These are phyloP conservation scores for Backusella luteola DNA, from an alignment of 192 early-diverging fungal genomes.

Conservation along the genomic window DNA sequence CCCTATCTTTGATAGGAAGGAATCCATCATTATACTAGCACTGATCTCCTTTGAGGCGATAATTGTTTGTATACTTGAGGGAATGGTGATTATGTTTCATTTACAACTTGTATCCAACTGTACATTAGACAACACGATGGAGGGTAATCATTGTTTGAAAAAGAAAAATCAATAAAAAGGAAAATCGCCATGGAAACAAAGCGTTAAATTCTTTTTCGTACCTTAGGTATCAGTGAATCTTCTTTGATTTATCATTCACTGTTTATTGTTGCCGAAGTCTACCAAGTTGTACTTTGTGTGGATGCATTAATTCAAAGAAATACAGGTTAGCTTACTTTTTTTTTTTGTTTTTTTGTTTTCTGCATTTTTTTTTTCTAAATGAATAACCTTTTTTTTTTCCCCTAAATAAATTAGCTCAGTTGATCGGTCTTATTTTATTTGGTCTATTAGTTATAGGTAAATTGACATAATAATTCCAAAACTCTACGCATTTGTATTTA, in stretches of 20 bases:
- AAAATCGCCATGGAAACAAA: neutral
- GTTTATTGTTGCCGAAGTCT: slow-evolving; percentile 36
- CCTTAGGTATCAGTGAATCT: slow-evolving; percentile 35
- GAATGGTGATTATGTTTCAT: slow-evolving; percentile 29
- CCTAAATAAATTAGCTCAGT: slow-evolving; percentile 20
- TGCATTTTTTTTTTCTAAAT: neutral
- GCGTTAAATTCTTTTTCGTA: neutral
- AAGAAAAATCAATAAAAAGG: neutral
- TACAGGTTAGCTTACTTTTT: slow-evolving; percentile 24
- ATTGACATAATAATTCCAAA: neutral
- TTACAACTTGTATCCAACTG: slow-evolving; percentile 33
- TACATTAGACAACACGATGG: neutral
- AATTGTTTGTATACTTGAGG: slow-evolving; percentile 29
- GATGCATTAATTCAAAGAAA: slow-evolving; percentile 39
- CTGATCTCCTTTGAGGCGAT: slow-evolving; percentile 28
- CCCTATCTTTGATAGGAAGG: slow-evolving; percentile 22
- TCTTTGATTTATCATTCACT: slow-evolving; percentile 41
- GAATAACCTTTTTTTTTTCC: neutral
- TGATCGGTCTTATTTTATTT: slow-evolving; percentile 28
- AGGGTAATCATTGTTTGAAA: slow-evolving; percentile 17
- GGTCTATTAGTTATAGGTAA: slow-evolving; percentile 39
- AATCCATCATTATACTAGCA: slow-evolving; percentile 18
- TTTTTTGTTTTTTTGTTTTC: neutral
- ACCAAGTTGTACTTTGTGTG: slow-evolving; percentile 34
- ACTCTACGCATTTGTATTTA: neutral